phyloP scores from a whole-genome alignment of 495 filamentous ascomycete genomes.

The Astrocystis sublimbata region DNA sequence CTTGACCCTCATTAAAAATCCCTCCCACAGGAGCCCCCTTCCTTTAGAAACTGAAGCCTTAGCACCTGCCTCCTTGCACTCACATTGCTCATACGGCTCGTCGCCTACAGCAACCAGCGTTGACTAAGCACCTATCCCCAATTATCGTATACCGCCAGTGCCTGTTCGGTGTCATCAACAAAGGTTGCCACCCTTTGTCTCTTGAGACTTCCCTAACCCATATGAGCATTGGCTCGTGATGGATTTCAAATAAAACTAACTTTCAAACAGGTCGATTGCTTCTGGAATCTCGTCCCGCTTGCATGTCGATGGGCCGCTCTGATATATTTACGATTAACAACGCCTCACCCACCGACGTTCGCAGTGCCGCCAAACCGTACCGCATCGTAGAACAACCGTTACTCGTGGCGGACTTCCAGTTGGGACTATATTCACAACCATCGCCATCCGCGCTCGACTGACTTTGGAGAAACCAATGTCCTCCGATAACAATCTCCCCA shows the following conservation, averaged over 20 bases:
- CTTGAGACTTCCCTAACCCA: conserved; percentile 20
- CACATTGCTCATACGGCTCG: neutral
- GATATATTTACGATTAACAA: conserved; percentile 42
- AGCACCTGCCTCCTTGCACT: neutral
- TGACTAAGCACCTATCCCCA: neutral
- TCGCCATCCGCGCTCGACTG: conserved; percentile 13
- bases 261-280: conserved; percentile 58
- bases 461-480: conserved; percentile 37
- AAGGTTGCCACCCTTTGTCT: conserved; percentile 23
- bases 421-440: conserved; percentile 21
- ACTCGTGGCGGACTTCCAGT: conserved; percentile 19
- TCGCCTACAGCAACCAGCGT: neutral
- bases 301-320: conserved; percentile 44
- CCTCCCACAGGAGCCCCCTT: neutral
- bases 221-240: neutral
- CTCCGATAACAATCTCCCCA: conserved; percentile 36
- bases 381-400: conserved; percentile 48
- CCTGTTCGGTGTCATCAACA: neutral
- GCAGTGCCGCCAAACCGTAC: conserved; percentile 45
- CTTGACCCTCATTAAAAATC: neutral
- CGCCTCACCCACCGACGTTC: conserved; percentile 35
- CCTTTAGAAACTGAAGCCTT: neutral
- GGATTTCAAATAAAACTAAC: conserved; percentile 5
- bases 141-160: neutral
- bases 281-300: conserved; percentile 57